These are phyloP conservation scores for Rosa rugosa DNA, from an alignment of 306 rosid genomes.

Conservation along the genomic window DNA sequence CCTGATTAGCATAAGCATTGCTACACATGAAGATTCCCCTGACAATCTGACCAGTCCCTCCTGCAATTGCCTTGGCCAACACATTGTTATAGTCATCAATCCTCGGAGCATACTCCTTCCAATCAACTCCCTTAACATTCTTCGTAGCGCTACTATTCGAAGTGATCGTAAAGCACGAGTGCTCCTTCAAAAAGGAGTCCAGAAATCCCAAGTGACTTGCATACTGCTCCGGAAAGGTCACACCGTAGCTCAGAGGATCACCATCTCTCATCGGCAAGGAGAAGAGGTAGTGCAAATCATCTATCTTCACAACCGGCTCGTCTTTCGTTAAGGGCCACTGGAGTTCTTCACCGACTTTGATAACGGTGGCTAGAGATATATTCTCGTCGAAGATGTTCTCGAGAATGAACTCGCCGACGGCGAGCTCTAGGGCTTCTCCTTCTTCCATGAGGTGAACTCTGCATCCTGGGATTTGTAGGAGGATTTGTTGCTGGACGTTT, in stretches of 20 bases:
- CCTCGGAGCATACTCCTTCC: conserved; percentile 95
- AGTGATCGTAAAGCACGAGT: conserved; percentile 63
- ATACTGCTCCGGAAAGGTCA: conserved; percentile 53
- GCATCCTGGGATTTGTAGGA: conserved; percentile 63
- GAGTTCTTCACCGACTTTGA: conserved; percentile 67
- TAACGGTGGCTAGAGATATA: conserved; percentile 67
- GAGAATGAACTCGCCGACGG: conserved; percentile 65
- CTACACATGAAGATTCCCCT: conserved; percentile 88
- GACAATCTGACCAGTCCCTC: conserved; percentile 91
- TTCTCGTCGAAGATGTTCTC: conserved; percentile 53
- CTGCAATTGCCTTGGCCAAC: conserved; percentile 79
- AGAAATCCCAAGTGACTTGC: conserved; percentile 44
- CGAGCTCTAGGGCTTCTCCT: conserved; percentile 72
- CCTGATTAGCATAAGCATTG: conserved; percentile 93
- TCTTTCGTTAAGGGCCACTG: conserved; percentile 98
- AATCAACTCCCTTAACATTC: conserved; percentile 51
- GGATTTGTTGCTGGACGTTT: conserved; percentile 48
- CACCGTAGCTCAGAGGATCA: conserved; percentile 89
- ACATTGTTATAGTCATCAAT: conserved; percentile 74
- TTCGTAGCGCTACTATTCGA: conserved; percentile 9
- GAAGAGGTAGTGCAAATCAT: conserved; percentile 65
- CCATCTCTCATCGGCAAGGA: conserved; percentile 75
- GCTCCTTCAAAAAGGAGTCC: conserved; percentile 67
- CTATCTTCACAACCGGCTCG: conserved; percentile 88
- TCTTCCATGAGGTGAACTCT: conserved; percentile 74